phyloP scores from a whole-genome alignment of 2,329 filamentous ascomycete genomes.

The Paramyrothecium roridum region DNA sequence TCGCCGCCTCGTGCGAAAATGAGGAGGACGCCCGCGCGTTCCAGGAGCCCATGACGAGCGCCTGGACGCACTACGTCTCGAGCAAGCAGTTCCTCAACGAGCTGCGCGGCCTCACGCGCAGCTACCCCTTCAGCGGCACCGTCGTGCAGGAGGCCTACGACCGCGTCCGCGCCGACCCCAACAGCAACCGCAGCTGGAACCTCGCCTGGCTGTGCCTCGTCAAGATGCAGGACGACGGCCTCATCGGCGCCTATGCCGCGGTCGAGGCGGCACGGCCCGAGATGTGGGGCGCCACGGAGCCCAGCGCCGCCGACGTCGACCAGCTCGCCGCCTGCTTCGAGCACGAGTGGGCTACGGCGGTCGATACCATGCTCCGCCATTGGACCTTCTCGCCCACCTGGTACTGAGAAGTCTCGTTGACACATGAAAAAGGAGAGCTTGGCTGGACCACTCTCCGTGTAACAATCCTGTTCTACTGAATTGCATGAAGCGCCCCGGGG shows the following conservation, averaged over 20 bases:
- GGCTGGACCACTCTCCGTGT: too few relatives aligned
- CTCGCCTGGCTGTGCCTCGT: constrained; percentile 68
- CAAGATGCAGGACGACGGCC: constrained; percentile 61
- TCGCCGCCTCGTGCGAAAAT: constrained; percentile 55
- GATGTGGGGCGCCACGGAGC: constrained; percentile 66
- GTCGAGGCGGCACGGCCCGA: constrained; percentile 58
- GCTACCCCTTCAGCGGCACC: constrained; percentile 65
- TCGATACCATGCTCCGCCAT: constrained; percentile 65
- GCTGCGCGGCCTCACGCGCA: constrained; percentile 63
- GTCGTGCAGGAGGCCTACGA: constrained; percentile 63
- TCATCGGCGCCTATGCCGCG: constrained; percentile 60
- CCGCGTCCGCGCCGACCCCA: constrained; percentile 60
- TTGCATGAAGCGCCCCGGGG: neutral
- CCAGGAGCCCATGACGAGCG: constrained; percentile 63
- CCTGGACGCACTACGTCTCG: constrained; percentile 70
- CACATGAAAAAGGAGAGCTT: too few relatives aligned
- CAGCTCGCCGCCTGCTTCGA: constrained; percentile 62
- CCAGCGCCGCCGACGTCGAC: constrained; percentile 51
- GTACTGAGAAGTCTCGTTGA: constrained; percentile 29
- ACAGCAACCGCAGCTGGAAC: constrained; percentile 71
- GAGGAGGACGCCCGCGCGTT: constrained; percentile 57
- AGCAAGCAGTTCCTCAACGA: constrained; percentile 68
- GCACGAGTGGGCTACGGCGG: constrained; percentile 63
- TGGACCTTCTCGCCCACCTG: constrained; percentile 62
- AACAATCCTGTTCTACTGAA: neutral